Evolutionary conservation across 1,284 basidiomycete species (phyloP).

Genomic region (Ganoderma boninense): DNA sequence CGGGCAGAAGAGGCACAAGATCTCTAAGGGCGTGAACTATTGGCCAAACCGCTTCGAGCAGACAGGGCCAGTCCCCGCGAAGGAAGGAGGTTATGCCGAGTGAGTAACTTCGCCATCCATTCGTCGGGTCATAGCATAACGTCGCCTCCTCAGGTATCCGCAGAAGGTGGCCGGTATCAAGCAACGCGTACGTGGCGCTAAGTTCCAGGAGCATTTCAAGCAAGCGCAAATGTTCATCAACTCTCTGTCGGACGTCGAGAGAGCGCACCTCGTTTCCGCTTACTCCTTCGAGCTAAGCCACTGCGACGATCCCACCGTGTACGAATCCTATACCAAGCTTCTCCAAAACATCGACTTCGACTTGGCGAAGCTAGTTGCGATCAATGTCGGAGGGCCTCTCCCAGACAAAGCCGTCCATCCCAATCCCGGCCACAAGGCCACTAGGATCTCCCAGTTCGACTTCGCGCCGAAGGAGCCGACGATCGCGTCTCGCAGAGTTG

Average conservation of each 20-base stretch:
- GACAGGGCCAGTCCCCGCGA: constrained; percentile 55
- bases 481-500: constrained; percentile 73
- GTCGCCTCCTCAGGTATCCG: constrained; percentile 46
- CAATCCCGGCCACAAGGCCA: constrained; percentile 66
- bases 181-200: constrained; percentile 70
- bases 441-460: constrained; percentile 67
- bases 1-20: constrained; percentile 65
- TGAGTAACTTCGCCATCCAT: constrained; percentile 40
- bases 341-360: constrained; percentile 77
- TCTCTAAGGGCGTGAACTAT: constrained; percentile 73
- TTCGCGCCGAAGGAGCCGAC: constrained; percentile 70
- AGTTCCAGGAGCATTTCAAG: constrained; percentile 78
- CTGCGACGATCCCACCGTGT: constrained; percentile 78
- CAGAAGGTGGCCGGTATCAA: constrained; percentile 69
- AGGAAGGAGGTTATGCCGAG: constrained; percentile 70
- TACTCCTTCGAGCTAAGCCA: constrained; percentile 84
- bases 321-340: constrained; percentile 68
- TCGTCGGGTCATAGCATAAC: not conserved
- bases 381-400: constrained; percentile 66
- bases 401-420: constrained; percentile 54
- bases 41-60: constrained; percentile 76
- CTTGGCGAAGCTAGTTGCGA: constrained; percentile 71
- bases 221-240: constrained; percentile 85
- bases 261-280: constrained; percentile 69
- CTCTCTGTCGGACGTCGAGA: constrained; percentile 73